Percentiles rank a stretch among this genome's conserved stretches.
Evolutionary conservation across 1,284 basidiomycete species (phyloP).

Genomic region (Cerioporus squamosus): DNA sequence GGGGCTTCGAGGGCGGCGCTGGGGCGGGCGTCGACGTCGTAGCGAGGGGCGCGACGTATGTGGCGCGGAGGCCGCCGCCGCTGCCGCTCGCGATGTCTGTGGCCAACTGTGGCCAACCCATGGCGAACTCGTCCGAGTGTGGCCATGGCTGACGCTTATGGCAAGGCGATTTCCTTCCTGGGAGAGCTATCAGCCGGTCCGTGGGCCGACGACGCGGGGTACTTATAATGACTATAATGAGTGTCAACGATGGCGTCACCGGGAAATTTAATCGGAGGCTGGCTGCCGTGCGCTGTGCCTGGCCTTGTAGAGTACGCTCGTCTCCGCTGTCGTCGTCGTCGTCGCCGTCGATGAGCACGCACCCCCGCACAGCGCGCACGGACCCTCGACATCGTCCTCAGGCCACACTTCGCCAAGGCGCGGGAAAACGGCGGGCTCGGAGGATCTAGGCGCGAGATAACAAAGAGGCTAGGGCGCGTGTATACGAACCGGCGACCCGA

Average conservation of each 20-base stretch:
- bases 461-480: conserved; percentile 7
- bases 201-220: background rate
- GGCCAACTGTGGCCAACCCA: too few relatives aligned
- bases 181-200: background rate
- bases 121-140: background rate
- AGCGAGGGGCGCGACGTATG: conserved; percentile 1
- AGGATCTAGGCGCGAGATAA: too few relatives aligned
- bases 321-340: background rate
- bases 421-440: background rate
- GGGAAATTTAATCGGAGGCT: conserved; percentile 5
- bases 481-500: conserved; percentile 7
- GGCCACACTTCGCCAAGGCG: background rate
- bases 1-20: background rate
- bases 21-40: background rate
- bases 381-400: background rate
- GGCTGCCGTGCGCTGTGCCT: conserved; percentile 11
- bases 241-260: conserved; percentile 22
- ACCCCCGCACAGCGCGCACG: background rate
- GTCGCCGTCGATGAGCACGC: background rate
- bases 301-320: background rate
- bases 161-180: conserved; percentile 7
- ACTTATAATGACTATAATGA: background rate
- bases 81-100: too few relatives aligned
- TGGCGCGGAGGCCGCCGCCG: background rate
- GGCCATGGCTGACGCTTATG: conserved; percentile 1